phyloP scores from a whole-genome alignment of 805 yeast species.

The Wickerhamiella azyma region DNA sequence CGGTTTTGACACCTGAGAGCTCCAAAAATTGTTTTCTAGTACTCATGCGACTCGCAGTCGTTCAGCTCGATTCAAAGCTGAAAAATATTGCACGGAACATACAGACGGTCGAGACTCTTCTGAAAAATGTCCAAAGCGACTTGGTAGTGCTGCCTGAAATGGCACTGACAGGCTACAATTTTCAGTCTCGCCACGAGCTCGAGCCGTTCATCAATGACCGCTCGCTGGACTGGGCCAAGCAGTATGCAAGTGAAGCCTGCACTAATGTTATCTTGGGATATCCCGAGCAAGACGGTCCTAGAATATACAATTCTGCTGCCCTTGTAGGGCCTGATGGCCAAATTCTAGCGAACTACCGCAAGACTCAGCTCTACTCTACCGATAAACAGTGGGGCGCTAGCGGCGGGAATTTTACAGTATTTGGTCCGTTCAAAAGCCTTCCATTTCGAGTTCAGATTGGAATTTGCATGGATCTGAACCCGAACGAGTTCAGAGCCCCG shows the following conservation, averaged over 20 bases:
- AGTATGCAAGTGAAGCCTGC: constrained; percentile 34
- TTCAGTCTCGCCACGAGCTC: constrained; percentile 34
- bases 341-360: constrained; percentile 53
- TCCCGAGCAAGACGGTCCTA: constrained; percentile 40
- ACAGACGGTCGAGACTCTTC: not conserved
- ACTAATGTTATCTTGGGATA: constrained; percentile 72
- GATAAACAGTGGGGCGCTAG: constrained; percentile 74
- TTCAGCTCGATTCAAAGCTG: constrained; percentile 4
- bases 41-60: not conserved
- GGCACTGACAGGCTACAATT: constrained; percentile 76
- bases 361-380: constrained; percentile 60
- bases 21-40: no score
- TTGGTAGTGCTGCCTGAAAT: constrained; percentile 71
- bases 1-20: not conserved
- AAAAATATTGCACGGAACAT: not conserved
- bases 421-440: not conserved
- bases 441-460: constrained; percentile 47
- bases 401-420: constrained; percentile 36
- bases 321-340: constrained; percentile 48
- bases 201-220: constrained; percentile 43
- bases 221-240: constrained; percentile 40
- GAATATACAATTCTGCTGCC: constrained; percentile 57
- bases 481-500: constrained; percentile 71
- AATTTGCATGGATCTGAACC: constrained; percentile 89
- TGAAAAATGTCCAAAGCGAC: not conserved